Percentiles rank a stretch among this genome's conserved stretches.
Evolutionary conservation across 2,329 filamentous ascomycete species (phyloP).

Genomic region (Ophiosphaerella korrae): DNA sequence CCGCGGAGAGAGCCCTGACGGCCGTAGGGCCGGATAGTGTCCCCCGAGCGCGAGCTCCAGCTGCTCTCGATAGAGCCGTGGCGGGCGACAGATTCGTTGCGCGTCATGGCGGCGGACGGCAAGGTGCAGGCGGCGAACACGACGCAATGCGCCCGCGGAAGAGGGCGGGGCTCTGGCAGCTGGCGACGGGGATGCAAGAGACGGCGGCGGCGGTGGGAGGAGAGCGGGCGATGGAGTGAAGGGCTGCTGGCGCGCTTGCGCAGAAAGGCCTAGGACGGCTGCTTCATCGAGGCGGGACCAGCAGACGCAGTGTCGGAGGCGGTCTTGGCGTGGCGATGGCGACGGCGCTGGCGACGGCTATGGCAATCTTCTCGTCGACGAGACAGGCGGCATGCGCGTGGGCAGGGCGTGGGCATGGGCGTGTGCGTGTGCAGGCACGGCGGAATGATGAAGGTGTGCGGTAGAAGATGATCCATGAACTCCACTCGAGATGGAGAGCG

Average conservation of each 20-base stretch:
- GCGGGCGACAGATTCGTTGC: constrained; percentile 67
- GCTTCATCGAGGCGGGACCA: constrained; percentile 44
- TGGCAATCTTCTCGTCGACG: too few species aligned
- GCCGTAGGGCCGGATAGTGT: constrained; percentile 62
- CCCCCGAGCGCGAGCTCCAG: constrained; percentile 69
- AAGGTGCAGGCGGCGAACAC: constrained; percentile 7
- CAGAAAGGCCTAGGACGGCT: constrained; percentile 43
- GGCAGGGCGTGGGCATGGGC: too few species aligned
- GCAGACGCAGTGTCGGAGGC: background rate
- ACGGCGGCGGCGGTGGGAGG: constrained; percentile 16
- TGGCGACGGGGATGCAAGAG: background rate
- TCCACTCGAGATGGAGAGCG: constrained; percentile 21
- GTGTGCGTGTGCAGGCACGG: too few species aligned
- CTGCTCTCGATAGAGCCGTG: constrained; percentile 70
- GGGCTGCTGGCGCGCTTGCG: constrained; percentile 42
- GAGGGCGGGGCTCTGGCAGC: constrained; percentile 9
- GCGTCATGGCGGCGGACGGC: constrained; percentile 60
- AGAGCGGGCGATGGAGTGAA: constrained; percentile 15
- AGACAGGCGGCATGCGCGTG: too few species aligned
- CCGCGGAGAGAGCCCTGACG: constrained; percentile 45
- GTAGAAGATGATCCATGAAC: constrained; percentile 4
- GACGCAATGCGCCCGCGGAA: constrained; percentile 22
- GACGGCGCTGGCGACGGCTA: background rate
- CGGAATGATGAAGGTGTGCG: too few species aligned
- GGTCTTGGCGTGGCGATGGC: constrained; percentile 28